These are phyloP conservation scores for Macrophomina pseudophaseolina DNA, from an alignment of 2,329 filamentous ascomycete species.

Conservation along the genomic window DNA sequence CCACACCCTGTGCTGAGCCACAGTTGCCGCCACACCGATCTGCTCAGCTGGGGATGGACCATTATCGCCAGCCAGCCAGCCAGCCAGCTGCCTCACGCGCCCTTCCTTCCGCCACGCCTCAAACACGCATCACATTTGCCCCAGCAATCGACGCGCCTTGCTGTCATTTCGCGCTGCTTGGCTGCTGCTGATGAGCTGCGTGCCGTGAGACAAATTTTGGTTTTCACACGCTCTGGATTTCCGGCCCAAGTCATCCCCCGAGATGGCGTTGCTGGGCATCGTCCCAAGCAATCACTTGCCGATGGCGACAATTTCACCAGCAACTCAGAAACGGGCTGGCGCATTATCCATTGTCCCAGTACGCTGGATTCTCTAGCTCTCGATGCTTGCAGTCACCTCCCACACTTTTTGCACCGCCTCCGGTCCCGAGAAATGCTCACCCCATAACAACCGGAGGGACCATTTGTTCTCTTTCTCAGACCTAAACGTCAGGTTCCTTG, in stretches of 20 bases:
- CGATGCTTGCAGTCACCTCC: background rate
- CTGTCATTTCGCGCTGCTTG: background rate
- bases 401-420: constrained; percentile 20
- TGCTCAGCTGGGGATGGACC: background rate
- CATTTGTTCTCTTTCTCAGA: background rate
- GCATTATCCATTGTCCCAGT: background rate
- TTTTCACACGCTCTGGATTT: background rate
- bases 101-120: background rate
- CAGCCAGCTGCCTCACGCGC: background rate
- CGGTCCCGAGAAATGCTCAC: background rate
- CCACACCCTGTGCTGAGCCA: background rate
- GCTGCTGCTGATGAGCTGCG: background rate
- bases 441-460: background rate
- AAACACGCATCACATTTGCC: background rate
- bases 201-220: background rate
- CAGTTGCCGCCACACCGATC: background rate
- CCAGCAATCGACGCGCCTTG: background rate
- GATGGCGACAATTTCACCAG: background rate
- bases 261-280: constrained; percentile 8
- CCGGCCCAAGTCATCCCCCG: background rate
- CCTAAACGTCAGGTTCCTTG: background rate
- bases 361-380: background rate
- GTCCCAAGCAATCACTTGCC: constrained; percentile 10
- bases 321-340: background rate
- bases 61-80: background rate